Evolutionary conservation across 1,284 basidiomycete species (phyloP).

Genomic region (Malassezia yamatoensis): DNA sequence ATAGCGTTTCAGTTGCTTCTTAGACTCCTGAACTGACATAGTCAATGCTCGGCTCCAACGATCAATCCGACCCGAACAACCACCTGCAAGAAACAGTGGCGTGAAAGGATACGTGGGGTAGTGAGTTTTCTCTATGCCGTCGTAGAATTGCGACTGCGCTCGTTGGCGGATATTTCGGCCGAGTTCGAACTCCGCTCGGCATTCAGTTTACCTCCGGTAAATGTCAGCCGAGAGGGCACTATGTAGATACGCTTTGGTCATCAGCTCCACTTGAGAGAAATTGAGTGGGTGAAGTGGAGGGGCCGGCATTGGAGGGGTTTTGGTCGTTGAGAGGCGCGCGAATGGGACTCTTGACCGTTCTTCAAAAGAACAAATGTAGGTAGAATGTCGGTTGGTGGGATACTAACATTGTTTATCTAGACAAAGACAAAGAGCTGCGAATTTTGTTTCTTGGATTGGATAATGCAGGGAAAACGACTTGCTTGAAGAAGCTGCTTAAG

Average conservation of each 20-base stretch:
- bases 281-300: neutral
- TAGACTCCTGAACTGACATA: neutral
- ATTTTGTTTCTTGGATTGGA: conserved; percentile 98
- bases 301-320: too few species aligned
- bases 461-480: conserved; percentile 97
- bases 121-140: neutral
- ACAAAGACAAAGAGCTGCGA: conserved; percentile 76
- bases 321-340: too few species aligned
- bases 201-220: neutral
- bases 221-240: too few species aligned
- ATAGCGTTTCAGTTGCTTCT: conserved; percentile 21
- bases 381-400: neutral
- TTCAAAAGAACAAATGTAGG: conserved; percentile 87
- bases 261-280: neutral
- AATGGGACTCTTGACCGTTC: conserved; percentile 82
- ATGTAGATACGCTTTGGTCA: too few species aligned
- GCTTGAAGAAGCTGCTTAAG: conserved; percentile 81
- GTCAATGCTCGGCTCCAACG: neutral
- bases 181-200: neutral
- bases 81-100: neutral
- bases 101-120: conserved; percentile 1
- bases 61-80: neutral
- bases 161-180: conserved; percentile 4
- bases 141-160: neutral
- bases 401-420: neutral